Base-by-base conservation (phyloP, 2,329 filamentous ascomycete genomes). In the Periglandula ipomoeae region DNA sequence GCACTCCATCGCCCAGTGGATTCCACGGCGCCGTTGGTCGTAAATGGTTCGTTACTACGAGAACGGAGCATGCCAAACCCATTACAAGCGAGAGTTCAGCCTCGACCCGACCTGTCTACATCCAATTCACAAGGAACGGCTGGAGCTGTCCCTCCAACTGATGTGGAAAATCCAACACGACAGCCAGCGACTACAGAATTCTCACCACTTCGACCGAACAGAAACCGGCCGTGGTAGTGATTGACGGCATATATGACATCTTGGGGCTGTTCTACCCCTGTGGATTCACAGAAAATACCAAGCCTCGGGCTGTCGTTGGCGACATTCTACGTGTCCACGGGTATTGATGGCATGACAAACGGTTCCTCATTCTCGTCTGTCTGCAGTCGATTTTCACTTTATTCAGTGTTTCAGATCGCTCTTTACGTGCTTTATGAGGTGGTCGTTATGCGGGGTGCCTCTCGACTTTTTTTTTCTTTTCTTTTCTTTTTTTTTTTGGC, bases 181-280 rank as follows among this genome's bases (percentile, higher is more conserved):
- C 42, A 11, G 13, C 34, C 47, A n/a, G 22, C 15, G 8, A 47
- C 46, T 41, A 5, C 44, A 13, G 47, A 52, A 22, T 9, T 30
- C 22, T 27, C 43, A 13, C 34, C 38, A 5, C 37, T 49, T 35
- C 32, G 26, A 4, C 44, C 47, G 8, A 35, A 38, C 20, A 52
- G 50, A 20, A 49, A 39, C 24, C 42, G 50, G 10, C 50, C 50
- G n/a, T 52, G 50, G 50, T 49, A 34, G 26, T 39, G 23, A 41
- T 7, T 6, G 32, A 24, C 11, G 13, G n/a, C 17, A 7, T 24
- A 7, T 13, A 11, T n/a, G 22, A n/a, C 15, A 17, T 38, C 30
- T 39, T 20, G n/a, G n/a, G n/a, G n/a, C n/a, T n/a, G n/a, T n/a
- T n/a, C n/a, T n/a, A n/a, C n/a, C n/a, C n/a, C n/a, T n/a, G n/a